phyloP scores from a whole-genome alignment of 176 grass and related monocot genomes.

The Carex cristatella region DNA sequence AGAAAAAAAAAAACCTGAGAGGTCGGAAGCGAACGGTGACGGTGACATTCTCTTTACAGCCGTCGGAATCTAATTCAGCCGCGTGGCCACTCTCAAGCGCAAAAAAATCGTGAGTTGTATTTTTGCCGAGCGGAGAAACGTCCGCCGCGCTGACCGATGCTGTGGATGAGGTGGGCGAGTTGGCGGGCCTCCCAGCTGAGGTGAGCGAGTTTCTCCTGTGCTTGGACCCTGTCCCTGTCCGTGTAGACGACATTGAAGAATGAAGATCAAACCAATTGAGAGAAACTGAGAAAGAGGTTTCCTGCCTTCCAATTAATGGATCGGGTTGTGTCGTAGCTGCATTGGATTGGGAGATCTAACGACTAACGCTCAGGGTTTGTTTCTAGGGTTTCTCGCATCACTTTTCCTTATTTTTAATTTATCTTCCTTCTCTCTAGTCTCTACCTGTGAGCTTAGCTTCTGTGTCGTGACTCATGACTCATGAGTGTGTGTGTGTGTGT shows the following conservation, averaged over 20 bases:
- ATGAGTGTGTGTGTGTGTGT: slow-evolving; percentile 21
- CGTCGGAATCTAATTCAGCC: slow-evolving; percentile 38
- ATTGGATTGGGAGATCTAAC: slow-evolving; percentile 28
- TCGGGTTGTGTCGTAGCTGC: slow-evolving; percentile 15
- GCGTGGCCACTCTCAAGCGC: slow-evolving; percentile 16
- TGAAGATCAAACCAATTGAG: slow-evolving; percentile 34
- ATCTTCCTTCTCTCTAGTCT: slow-evolving; percentile 26
- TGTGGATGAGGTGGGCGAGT: slow-evolving; percentile 71
- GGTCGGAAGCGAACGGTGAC: slow-evolving; percentile 98
- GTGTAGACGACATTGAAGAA: slow-evolving; percentile 42
- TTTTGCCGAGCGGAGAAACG: slow-evolving; percentile 31
- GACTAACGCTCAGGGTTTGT: neutral
- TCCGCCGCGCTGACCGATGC: slow-evolving; percentile 55
- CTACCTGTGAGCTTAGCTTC: slow-evolving; percentile 4
- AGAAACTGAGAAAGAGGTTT: neutral
- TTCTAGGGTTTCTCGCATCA: slow-evolving; percentile 42
- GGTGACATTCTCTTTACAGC: slow-evolving; percentile 88
- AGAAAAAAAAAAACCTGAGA: slow-evolving; percentile 48
- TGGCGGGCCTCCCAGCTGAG: slow-evolving; percentile 27
- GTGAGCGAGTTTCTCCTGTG: slow-evolving; percentile 41
- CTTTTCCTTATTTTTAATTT: slow-evolving; percentile 29
- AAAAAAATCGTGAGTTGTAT: slow-evolving; percentile 27
- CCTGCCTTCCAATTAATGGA: slow-evolving; percentile 8
- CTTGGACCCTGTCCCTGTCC: slow-evolving; percentile 29
- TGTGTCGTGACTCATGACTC: no score